These are phyloP conservation scores for Cutaneotrichosporon arboriforme DNA, from an alignment of 1,284 basidiomycete genomes.

Conservation along the genomic window DNA sequence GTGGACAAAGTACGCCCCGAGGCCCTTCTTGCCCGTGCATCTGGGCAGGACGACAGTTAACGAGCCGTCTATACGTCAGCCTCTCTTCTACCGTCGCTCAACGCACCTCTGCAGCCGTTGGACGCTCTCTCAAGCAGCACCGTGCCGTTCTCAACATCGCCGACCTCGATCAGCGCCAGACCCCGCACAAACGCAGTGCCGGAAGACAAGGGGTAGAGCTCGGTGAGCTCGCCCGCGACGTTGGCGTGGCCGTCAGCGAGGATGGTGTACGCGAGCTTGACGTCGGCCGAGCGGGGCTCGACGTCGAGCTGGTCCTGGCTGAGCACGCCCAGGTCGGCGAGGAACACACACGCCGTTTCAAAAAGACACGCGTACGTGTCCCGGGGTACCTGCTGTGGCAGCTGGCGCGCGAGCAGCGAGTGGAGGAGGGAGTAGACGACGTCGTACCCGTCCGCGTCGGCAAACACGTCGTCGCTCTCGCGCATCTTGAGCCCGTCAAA, in stretches of 20 bases:
- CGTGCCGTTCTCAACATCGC: conserved; percentile 67
- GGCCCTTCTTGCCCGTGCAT: conserved; percentile 55
- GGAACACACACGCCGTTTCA: conserved; percentile 16
- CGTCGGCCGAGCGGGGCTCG: conserved; percentile 51
- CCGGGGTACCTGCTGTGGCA: conserved; percentile 45
- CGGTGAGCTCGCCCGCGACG: conserved; percentile 60
- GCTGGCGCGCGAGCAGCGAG: conserved; percentile 55
- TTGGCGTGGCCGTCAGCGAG: conserved; percentile 61
- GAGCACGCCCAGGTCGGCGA: conserved; percentile 15
- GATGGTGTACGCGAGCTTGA: conserved; percentile 64
- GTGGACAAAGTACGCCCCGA: conserved; percentile 71
- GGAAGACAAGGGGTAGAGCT: conserved; percentile 68
- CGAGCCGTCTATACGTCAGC: conserved; percentile 21
- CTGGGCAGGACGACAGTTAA: conserved; percentile 61
- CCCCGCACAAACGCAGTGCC: conserved; percentile 69
- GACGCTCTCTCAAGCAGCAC: conserved; percentile 67
- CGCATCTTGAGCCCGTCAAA: conserved; percentile 49
- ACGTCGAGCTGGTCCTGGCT: conserved; percentile 20
- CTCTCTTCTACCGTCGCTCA: not conserved
- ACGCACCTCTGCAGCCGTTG: conserved; percentile 53
- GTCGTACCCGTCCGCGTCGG: conserved; percentile 31
- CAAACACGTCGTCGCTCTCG: conserved; percentile 15
- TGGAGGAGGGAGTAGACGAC: conserved; percentile 66
- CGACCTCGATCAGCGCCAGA: conserved; percentile 62
- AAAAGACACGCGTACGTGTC: conserved; percentile 50